These are phyloP conservation scores for Termitomyces sp. DNA, from an alignment of 1,284 basidiomycete genomes.

Conservation along the genomic window DNA sequence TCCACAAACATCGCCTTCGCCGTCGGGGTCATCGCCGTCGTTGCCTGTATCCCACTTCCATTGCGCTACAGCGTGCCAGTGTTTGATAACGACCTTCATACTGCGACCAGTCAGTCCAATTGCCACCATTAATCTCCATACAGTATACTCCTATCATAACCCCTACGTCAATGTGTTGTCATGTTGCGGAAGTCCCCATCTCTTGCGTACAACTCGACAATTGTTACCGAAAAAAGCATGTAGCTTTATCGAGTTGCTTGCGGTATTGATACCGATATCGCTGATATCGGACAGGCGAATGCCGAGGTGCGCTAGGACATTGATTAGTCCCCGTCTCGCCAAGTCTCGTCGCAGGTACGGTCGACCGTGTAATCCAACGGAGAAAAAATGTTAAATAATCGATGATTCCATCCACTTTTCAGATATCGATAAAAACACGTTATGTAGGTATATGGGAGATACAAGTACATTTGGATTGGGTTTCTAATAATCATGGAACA, in stretches of 20 bases:
- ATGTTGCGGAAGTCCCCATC: background rate
- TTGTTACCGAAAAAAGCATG: background rate
- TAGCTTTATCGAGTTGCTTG: background rate
- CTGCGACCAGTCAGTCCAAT: background rate
- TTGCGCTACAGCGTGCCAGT: slow-evolving; percentile 81
- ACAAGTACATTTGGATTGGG: background rate
- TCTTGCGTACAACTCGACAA: background rate
- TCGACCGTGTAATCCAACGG: no score
- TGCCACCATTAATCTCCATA: background rate
- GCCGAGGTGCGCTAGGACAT: no score
- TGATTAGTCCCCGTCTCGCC: background rate
- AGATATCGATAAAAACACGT: background rate
- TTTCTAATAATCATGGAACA: background rate
- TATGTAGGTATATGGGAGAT: background rate
- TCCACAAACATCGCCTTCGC: slow-evolving; percentile 87
- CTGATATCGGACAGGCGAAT: no score
- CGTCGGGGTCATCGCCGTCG: slow-evolving; percentile 53
- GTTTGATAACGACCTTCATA: slow-evolving; percentile 79
- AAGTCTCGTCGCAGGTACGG: background rate
- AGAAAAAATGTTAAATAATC: background rate
- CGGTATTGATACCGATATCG: no score
- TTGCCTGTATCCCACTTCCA: slow-evolving; percentile 81
- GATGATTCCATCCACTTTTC: background rate
- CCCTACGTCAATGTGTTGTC: background rate
- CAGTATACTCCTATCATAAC: background rate